Base-by-base conservation (phyloP, 805 yeast species). In the Komagataella pastoris region DNA sequence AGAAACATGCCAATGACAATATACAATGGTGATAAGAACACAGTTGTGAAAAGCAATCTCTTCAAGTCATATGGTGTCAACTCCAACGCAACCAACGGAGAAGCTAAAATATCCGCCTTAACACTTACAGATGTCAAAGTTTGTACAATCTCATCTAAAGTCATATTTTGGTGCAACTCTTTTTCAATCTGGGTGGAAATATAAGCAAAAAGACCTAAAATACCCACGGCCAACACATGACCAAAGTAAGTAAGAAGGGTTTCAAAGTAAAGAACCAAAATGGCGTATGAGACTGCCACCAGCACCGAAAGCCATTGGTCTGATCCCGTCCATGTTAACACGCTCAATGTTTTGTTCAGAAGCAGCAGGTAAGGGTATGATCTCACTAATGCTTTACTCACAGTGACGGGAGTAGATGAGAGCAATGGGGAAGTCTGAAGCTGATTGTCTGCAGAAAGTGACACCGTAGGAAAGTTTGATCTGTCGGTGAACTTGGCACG, bases 291-390 rank as follows among this genome's bases (percentile, higher is more conserved):
- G 2, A 79, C 69, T 21, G 85, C 75, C 48, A 84, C 59, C 24
- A 88, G 72, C 17, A 85, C 69, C 59, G 88, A 80, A 52, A 83
- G 67, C 88, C 91, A 88, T 40, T 77, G 72, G 63, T 88, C 93
- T 44, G 85, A 90, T 55, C 82, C 81, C 2, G 97, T 86, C 99
- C 99, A 91, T 0, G 98, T 90, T 44, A 87, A 65, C 45, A 89
- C 73, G 47, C 87, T 81, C 52, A 89, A 71, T 2, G 78, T 55
- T 57, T 81, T 80, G 64, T 90, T 88, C 7, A 82, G 79, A 1
- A 85, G 77, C 45, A 86, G 73, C 47, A 91, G 71, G 62, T 88
- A 88, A 1, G 98, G 98, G 63, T 91, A 90, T 7, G 95, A 80
- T 54, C 80, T 75, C 45, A 89, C 79, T 50, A 91, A 73, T 2